These are phyloP conservation scores for Xylaria longipes DNA, from an alignment of 495 filamentous ascomycete genomes.

Conservation along the genomic window DNA sequence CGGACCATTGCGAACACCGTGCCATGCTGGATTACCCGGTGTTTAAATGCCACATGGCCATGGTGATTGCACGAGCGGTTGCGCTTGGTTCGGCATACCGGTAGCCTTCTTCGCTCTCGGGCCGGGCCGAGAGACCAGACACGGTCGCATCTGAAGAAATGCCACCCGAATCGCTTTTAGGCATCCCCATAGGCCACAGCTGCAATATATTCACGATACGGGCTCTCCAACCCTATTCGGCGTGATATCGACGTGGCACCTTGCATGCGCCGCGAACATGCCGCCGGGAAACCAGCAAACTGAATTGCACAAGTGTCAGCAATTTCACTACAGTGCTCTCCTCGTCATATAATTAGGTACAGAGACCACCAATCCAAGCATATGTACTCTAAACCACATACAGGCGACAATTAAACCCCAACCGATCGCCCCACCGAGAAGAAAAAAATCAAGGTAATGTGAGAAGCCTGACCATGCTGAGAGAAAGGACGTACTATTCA, in stretches of 20 bases:
- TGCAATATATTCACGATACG: background rate
- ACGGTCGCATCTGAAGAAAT: background rate
- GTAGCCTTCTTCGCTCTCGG: background rate
- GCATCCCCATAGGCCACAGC: background rate
- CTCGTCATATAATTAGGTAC: background rate
- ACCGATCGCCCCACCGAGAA: background rate
- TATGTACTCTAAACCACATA: background rate
- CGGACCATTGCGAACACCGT: background rate
- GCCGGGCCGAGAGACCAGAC: background rate
- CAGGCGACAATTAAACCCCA: background rate
- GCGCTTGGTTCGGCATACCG: background rate
- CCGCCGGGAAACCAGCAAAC: background rate
- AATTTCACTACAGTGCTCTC: background rate
- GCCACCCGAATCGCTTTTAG: background rate
- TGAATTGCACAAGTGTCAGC: background rate
- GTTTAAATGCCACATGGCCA: background rate
- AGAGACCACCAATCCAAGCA: no score
- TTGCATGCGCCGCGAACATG: background rate
- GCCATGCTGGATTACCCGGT: background rate
- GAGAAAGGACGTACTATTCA: background rate
- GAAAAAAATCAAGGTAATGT: background rate
- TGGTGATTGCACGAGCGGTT: background rate
- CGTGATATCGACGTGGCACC: background rate
- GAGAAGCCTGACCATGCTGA: background rate
- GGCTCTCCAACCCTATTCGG: background rate